phyloP scores from a whole-genome alignment of 169 alveolate genomes.

The Eimeria tenella region DNA sequence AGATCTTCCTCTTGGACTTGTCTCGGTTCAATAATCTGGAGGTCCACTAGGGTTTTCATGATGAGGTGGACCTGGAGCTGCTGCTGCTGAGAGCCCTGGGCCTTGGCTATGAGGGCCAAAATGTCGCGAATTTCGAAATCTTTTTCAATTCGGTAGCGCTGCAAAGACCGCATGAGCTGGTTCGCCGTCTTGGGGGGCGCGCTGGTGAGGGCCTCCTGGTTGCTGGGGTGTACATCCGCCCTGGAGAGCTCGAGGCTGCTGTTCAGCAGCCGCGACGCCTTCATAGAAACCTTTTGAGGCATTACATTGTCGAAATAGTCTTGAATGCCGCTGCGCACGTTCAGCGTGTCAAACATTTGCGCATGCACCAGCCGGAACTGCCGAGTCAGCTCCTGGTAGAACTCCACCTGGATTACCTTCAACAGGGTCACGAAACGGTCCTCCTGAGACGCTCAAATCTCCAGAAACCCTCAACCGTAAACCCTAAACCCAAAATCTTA shows the following conservation, averaged over 20 bases:
- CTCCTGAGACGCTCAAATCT: constrained; percentile 15
- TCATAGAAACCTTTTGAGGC: constrained; percentile 80
- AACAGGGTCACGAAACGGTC: constrained; percentile 77
- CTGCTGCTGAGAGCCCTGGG: constrained; percentile 82
- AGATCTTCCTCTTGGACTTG: constrained; percentile 77
- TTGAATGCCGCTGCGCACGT: constrained; percentile 79
- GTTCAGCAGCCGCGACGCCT: constrained; percentile 81
- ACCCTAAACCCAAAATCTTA: background rate
- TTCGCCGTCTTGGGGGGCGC: constrained; percentile 84
- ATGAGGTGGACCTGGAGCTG: constrained; percentile 83
- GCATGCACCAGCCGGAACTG: constrained; percentile 80
- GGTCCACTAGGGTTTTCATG: constrained; percentile 79
- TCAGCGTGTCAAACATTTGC: constrained; percentile 79
- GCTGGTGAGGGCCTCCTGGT: constrained; percentile 70
- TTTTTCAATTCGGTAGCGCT: constrained; percentile 79
- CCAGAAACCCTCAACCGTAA: background rate
- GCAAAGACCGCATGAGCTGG: constrained; percentile 81
- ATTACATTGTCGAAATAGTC: constrained; percentile 82
- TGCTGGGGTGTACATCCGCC: constrained; percentile 78
- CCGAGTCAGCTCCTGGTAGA: constrained; percentile 81
- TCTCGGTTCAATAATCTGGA: constrained; percentile 72
- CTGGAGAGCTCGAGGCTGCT: constrained; percentile 75
- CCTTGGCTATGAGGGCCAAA: constrained; percentile 71
- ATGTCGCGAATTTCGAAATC: constrained; percentile 78
- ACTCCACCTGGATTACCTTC: constrained; percentile 82